Conservation (phyloP, 768 basidiomycete species). For the Exidia glandulosa region DNA sequence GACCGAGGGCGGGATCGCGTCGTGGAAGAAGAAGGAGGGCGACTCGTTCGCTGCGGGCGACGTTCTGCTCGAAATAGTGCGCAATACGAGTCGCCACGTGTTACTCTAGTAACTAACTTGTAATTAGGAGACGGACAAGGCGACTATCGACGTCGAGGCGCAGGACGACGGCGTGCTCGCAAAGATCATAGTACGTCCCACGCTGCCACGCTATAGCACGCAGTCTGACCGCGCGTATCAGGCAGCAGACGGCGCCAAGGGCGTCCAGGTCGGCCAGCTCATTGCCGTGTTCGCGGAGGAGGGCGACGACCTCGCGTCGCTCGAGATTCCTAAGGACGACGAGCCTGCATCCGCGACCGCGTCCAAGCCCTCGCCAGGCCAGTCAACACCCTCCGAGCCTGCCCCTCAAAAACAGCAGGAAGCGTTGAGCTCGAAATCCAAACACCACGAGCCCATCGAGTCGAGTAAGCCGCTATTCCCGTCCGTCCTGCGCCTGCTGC, state of each 20-base stretch:
- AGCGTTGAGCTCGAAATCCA: constrained; percentile 17
- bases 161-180: constrained; percentile 93
- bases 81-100: too few relatives aligned
- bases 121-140: constrained; percentile 81
- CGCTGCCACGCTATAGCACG: not conserved
- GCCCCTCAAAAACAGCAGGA: constrained; percentile 11
- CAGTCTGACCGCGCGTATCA: constrained; percentile 16
- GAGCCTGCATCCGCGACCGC: constrained; percentile 11
- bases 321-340: constrained; percentile 40
- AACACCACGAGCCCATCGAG: constrained; percentile 38
- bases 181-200: constrained; percentile 69
- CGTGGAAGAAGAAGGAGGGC: constrained; percentile 85
- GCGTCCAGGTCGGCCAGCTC: constrained; percentile 73
- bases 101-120: constrained; percentile 2
- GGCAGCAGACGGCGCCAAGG: constrained; percentile 70
- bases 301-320: constrained; percentile 86
- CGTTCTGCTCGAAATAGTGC: constrained; percentile 79
- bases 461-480: constrained; percentile 61
- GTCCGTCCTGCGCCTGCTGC: constrained; percentile 73
- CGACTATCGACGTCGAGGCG: constrained; percentile 97
- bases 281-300: constrained; percentile 93
- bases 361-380: not conserved
- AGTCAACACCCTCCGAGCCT: constrained; percentile 5
- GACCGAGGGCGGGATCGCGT: constrained; percentile 86
- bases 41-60: constrained; percentile 73